Percentiles rank a stretch among this genome's conserved stretches.
Conservation (phyloP, 208 protist genomes). For the Entamoeba histolytica region DNA sequence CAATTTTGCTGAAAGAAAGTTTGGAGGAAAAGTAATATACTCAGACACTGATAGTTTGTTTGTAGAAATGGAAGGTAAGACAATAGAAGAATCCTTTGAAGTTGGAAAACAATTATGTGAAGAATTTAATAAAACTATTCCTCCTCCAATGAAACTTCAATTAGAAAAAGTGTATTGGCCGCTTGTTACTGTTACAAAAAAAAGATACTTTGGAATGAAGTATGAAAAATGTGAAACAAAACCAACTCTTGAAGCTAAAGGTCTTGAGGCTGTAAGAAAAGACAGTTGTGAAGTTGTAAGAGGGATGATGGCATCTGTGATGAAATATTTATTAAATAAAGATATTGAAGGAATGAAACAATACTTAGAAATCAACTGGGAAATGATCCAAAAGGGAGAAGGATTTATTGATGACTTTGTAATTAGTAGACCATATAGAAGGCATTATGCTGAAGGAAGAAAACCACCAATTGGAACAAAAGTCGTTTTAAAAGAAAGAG, state of each 20-base stretch:
- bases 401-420: conserved; percentile 43
- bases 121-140: conserved; percentile 16
- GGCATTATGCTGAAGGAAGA: conserved; percentile 26
- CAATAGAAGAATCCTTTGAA: conserved; percentile 44
- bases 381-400: conserved; percentile 27
- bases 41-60: conserved; percentile 58
- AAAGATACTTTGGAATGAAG: conserved; percentile 51
- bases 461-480: conserved; percentile 25
- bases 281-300: conserved; percentile 43
- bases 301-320: conserved; percentile 38
- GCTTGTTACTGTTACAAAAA: conserved; percentile 51
- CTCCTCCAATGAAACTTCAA: conserved; percentile 42
- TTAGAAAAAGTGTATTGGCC: conserved; percentile 62
- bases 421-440: conserved; percentile 43
- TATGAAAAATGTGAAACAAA: conserved; percentile 36
- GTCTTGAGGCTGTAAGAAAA: conserved; percentile 54
- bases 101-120: conserved; percentile 33
- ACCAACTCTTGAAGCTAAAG: conserved; percentile 36
- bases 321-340: conserved; percentile 40
- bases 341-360: conserved; percentile 45
- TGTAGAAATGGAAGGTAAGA: background rate
- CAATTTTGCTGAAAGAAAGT: background rate
- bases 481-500: conserved; percentile 21
- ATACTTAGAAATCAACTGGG: conserved; percentile 38
- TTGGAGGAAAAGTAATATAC: conserved; percentile 44